Evolutionary conservation across 768 basidiomycete species (phyloP).

Genomic region (Holtermanniella nyarrowii): DNA sequence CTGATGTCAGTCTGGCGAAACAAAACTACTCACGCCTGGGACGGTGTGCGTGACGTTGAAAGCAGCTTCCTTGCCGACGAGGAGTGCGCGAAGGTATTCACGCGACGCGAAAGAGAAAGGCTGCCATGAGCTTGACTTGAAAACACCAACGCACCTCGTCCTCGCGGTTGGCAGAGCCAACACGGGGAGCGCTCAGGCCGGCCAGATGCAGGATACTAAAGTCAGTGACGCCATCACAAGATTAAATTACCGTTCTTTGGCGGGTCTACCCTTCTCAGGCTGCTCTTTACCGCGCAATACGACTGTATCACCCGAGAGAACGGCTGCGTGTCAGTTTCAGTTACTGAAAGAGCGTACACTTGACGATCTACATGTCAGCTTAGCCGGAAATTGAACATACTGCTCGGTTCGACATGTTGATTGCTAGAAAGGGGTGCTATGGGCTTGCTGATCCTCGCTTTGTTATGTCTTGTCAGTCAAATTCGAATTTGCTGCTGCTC

Average conservation of each 20-base stretch:
- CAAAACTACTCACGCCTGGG: neutral
- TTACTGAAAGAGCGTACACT: conserved; percentile 12
- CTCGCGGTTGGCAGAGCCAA: conserved; percentile 70
- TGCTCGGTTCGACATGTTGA: conserved; percentile 28
- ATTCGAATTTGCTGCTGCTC: no score
- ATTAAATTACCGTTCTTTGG: conserved; percentile 67
- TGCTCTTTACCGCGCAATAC: conserved; percentile 57
- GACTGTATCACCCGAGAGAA: conserved; percentile 81
- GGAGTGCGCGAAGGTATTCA: conserved; percentile 73
- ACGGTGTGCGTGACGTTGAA: conserved; percentile 75
- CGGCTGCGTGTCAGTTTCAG: conserved; percentile 48
- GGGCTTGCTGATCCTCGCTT: neutral
- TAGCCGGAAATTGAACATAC: conserved; percentile 12
- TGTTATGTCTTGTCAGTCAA: no score
- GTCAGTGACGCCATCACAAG: neutral
- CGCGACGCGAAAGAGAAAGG: conserved; percentile 86
- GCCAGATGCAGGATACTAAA: conserved; percentile 77
- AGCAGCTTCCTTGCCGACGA: conserved; percentile 81
- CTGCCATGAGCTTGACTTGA: conserved; percentile 42
- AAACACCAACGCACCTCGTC: conserved; percentile 61
- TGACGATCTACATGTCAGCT: conserved; percentile 22
- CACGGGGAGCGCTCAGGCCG: conserved; percentile 70
- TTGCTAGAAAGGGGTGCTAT: neutral
- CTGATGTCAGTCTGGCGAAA: neutral
- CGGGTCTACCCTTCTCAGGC: conserved; percentile 69